Base-by-base conservation (phyloP, 164 flowering plant genomes). In the Warburgia ugandensis region DNA sequence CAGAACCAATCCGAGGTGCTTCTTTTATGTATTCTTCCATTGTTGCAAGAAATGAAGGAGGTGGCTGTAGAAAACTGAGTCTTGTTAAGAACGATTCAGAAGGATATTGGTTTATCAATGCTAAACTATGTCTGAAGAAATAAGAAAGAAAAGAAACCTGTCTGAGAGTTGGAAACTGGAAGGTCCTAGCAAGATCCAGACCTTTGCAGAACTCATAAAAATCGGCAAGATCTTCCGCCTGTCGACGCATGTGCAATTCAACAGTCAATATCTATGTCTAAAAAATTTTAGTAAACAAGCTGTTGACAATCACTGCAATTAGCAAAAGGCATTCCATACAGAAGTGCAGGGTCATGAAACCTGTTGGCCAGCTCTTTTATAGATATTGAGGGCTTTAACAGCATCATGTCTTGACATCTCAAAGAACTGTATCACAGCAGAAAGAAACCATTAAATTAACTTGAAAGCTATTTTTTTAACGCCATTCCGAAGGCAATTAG, bases 11-110 rank as follows among this genome's bases (percentile, higher is more conserved):
- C 50, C 77, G 86, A 35, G 99, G 96, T 50, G 99, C 99, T 75
- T 94, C 97, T 63, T 50, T 77, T 54, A 94, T 76, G 48, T 94
- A 94, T 54, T 94, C 99, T 68, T 94, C 99, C 99, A 89, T 89
- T 21, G 99, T 86, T 67, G 90, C 73, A 29, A 86, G 88, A 70
- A 88, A 89, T 39, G 99, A 84, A 48, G 96, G 86, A 58, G 99
- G 99, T 36, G 99, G 96, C 97, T 94, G 83, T 45, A 51, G 49
- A n/a, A 26, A 45, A 12, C n/a, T n/a, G n/a, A n/a, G n/a, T n/a
- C n/a, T n/a, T n/a, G n/a, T n/a, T n/a, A n/a, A n/a, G n/a, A n/a
- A n/a, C n/a, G n/a, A n/a, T n/a, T n/a, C n/a, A n/a, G n/a, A n/a
- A n/a, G n/a, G n/a, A n/a, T n/a, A n/a, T n/a, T n/a, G n/a, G n/a